Evolutionary conservation across 1,284 basidiomycete genomes (phyloP).

Genomic region (Trichosporon inkin): DNA sequence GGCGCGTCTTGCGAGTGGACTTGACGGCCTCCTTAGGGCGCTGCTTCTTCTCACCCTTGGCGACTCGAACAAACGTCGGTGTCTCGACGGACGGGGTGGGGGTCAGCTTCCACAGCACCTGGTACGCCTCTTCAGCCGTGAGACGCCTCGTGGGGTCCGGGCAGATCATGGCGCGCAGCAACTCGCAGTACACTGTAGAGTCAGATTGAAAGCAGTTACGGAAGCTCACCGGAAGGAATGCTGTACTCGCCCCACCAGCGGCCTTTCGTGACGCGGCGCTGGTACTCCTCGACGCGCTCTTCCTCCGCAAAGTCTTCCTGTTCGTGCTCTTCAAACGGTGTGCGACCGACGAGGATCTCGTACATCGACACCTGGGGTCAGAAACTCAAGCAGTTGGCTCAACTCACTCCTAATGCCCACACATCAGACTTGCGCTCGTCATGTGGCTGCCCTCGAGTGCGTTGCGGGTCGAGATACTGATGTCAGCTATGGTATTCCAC

Average conservation of each 20-base stretch:
- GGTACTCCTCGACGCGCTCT: constrained; percentile 74
- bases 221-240: constrained; percentile 58
- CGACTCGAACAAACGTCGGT: constrained; percentile 46
- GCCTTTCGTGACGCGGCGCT: constrained; percentile 70
- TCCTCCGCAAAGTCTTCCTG: constrained; percentile 75
- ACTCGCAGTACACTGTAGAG: constrained; percentile 30
- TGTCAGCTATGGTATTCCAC: background rate
- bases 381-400: background rate
- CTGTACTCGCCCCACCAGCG: constrained; percentile 75
- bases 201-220: background rate
- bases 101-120: constrained; percentile 25
- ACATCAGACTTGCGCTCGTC: constrained; percentile 89
- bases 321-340: constrained; percentile 81
- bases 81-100: constrained; percentile 38
- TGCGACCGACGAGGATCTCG: constrained; percentile 82
- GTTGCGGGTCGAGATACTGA: constrained; percentile 81
- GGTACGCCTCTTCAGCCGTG: constrained; percentile 42
- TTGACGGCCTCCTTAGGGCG: constrained; percentile 14
- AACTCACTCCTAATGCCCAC: constrained; percentile 73
- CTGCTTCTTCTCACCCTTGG: constrained; percentile 14
- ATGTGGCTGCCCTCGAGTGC: constrained; percentile 75
- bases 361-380: constrained; percentile 67
- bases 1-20: background rate
- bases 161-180: constrained; percentile 44
- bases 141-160: constrained; percentile 41